These are phyloP conservation scores for Alternaria panax DNA, from an alignment of 2,329 filamentous ascomycete species.

Conservation along the genomic window DNA sequence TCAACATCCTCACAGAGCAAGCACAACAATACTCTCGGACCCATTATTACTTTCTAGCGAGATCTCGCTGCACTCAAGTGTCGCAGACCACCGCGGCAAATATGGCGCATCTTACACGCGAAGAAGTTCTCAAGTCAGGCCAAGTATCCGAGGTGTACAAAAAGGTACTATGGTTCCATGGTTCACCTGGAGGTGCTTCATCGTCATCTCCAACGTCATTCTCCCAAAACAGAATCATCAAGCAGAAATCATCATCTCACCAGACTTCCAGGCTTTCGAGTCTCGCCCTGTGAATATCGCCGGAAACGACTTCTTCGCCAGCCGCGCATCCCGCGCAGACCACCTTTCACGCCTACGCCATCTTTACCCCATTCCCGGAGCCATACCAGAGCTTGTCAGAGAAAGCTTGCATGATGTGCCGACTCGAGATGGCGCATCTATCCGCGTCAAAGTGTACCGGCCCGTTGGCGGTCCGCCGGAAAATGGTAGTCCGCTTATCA, in stretches of 20 bases:
- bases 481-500: slow-evolving; percentile 36
- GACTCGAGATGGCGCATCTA: slow-evolving; percentile 34
- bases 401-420: slow-evolving; percentile 39
- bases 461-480: slow-evolving; percentile 28
- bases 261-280: slow-evolving; percentile 30
- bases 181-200: background rate
- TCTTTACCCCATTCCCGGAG: slow-evolving; percentile 40
- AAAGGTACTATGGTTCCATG: slow-evolving; percentile 19
- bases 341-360: slow-evolving; percentile 41
- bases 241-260: background rate
- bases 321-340: slow-evolving; percentile 31
- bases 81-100: background rate
- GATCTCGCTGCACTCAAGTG: no score
- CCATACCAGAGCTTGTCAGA: slow-evolving; percentile 38
- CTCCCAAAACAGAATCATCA: background rate
- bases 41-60: no score
- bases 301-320: slow-evolving; percentile 26
- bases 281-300: slow-evolving; percentile 29
- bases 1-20: background rate
- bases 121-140: slow-evolving; percentile 34
- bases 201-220: background rate
- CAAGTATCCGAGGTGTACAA: slow-evolving; percentile 27
- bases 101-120: slow-evolving; percentile 41
- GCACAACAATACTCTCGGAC: background rate
- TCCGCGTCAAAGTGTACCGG: slow-evolving; percentile 40